Base-by-base conservation (phyloP, 164 flowering plant genomes). In the Dillenia turbinata region DNA sequence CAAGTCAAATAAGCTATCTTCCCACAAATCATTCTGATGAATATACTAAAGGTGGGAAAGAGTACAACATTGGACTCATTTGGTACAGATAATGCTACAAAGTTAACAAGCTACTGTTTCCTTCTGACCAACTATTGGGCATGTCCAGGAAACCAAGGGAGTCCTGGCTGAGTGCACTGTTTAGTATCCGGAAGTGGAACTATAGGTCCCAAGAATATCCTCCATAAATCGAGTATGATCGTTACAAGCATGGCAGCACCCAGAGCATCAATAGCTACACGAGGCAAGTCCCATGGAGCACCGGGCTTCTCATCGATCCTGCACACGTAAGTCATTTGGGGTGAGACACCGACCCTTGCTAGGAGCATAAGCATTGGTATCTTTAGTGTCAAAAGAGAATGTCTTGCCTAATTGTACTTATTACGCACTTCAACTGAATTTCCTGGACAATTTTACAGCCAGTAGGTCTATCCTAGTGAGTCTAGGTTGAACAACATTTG, bases 241-340 rank as follows among this genome's bases (percentile, higher is more conserved):
- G 97, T 93, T 14, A 93, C 97, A 40, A 91, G 83, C 98, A 93
- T 93, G 19, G 95, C 96, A 61, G 97, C 97, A 22, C 94, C 97
- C 57, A 93, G 75, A 1, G 96, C 84, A 81, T 90, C 96, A 52
- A 94, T 70, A 26, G 96, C 96, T 62, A 91, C 98, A 66, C 97
- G 78, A 0, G 87, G 78, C 15, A 94, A 69, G 70, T 88, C 91
- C 98, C 98, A 91, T 10, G 51, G 59, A 60, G 82, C 81, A 8
- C 85, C 80, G 10, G 82, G 81, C 67, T 86, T 85, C 85, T 91
- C 99, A 68, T 88, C 97, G 57, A 94, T 80, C 82, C 97, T 91
- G 85, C 56, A 24, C 16, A 68, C n/a, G 16, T 22, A 5, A 12
- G 15, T 15, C 24, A 26, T 26, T 26, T 26, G 33, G 33, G 33